Evolutionary conservation across 2,329 filamentous ascomycete genomes (phyloP), one percentile per base, ranked within the genome.

Genomic region (Camillea tinctor): DNA sequence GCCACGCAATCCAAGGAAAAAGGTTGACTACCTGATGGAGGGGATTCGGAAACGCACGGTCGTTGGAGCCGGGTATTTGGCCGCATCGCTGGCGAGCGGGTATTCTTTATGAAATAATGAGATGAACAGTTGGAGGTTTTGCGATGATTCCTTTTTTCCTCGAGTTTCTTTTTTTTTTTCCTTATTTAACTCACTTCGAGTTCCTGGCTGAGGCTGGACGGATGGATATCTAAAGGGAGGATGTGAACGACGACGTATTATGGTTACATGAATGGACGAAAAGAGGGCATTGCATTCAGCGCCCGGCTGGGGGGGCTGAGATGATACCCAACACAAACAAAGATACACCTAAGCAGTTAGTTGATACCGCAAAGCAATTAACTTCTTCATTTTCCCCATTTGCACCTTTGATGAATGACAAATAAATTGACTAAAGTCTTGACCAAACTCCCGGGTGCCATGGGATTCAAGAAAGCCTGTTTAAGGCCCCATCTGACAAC

Each of bases 1-100:
- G 49, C 52, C 22, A 13, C 9, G 22, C 49, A 30, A 49, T 30
- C 52, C 52, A 23, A 44, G 36, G 40, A 60, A 51, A 8, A 23
- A 22, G 17, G 15, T 54, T 4, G 55, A 63, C 6, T 19, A 49
- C 4, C 44, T 60, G 23, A 20, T 58, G 19, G 36, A 48, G 15
- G 58, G 23, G 23, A 26, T 63, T 26, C 60, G 56, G 52, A 56
- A 54, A 11, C 52, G 58, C 20, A 57, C 60, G 11, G 17, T 20
- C 21, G 44, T 40, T 22, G 30, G 40, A 11, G 49, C 50, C 3
- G 51, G 13, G 23, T 52, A 54, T n/a, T 52, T 63, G 17, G 54
- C 55, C 9, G 57, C 57, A 26, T 64, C 60, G 23, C 56, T 59
- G 15, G 57, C 52, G 19, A 57, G 55, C 23, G 63, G 65, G 23